Percentiles rank a stretch among this genome's conserved stretches.
phyloP scores from a whole-genome alignment of 2,329 filamentous ascomycete species.

The Microcyclospora pomicola region DNA sequence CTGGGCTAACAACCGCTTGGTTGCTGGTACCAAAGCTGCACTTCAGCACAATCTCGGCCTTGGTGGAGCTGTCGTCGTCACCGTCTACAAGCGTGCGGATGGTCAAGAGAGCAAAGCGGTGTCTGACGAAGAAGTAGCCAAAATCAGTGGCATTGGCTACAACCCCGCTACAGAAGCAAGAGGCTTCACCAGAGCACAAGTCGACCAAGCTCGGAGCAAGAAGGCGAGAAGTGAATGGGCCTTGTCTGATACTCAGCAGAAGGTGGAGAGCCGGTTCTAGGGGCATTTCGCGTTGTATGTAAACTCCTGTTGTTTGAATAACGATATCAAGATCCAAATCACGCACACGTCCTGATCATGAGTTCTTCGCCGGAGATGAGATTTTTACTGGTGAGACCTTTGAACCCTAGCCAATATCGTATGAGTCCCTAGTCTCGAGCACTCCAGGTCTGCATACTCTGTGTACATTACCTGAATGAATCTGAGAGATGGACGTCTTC shows the following conservation, averaged over 20 bases:
- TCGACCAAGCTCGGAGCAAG: conserved; percentile 54
- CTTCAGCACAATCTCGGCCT: conserved; percentile 90
- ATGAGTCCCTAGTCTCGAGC: no score
- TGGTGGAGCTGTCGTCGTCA: conserved; percentile 80
- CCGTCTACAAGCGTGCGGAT: conserved; percentile 76
- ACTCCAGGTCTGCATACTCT: no score
- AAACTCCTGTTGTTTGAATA: no score
- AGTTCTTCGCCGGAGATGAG: no score
- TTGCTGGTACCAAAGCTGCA: conserved; percentile 54
- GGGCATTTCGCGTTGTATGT: background rate
- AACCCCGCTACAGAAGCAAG: conserved; percentile 84
- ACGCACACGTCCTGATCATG: no score
- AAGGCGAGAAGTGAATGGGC: conserved; percentile 57
- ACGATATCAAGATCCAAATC: no score
- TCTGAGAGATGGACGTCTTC: no score
- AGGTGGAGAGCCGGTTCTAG: conserved; percentile 58
- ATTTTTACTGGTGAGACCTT: no score
- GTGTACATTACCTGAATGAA: no score
- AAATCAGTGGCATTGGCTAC: conserved; percentile 61
- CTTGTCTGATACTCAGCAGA: conserved; percentile 57
- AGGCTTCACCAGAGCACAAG: conserved; percentile 71
- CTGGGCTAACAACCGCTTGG: conserved; percentile 82
- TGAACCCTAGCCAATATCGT: no score
- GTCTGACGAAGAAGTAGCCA: conserved; percentile 49
- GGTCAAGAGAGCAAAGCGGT: conserved; percentile 49